A percentile compares a stretch with the other conserved stretches of the same genome.
phyloP scores from a whole-genome alignment of 371 early-diverging fungal genomes.

The Apophysomyces sp. region DNA sequence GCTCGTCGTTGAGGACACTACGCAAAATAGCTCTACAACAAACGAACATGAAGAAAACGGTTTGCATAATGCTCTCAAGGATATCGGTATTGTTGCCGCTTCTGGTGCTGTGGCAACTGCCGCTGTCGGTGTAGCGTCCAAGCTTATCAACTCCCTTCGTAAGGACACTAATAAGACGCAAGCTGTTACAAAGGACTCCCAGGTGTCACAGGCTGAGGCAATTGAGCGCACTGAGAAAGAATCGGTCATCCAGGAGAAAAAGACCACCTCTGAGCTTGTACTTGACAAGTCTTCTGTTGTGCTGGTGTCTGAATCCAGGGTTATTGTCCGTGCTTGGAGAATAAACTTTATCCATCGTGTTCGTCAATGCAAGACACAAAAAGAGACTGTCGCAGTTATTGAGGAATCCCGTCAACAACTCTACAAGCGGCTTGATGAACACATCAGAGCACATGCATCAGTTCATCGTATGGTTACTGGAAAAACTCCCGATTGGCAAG shows the following conservation, averaged over 20 bases:
- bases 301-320: constrained; percentile 20
- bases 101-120: not conserved
- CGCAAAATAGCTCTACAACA: not conserved
- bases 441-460: constrained; percentile 27
- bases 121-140: not conserved
- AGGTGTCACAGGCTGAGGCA: too few relatives aligned
- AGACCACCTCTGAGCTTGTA: not conserved
- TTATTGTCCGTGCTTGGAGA: constrained; percentile 38
- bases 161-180: not conserved
- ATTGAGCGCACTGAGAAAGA: too few relatives aligned
- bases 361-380: constrained; percentile 29
- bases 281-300: not conserved
- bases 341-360: constrained; percentile 31
- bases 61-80: constrained; percentile 1
- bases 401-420: constrained; percentile 32
- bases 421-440: constrained; percentile 32
- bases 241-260: too few relatives aligned
- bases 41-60: constrained; percentile 16
- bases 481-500: constrained; percentile 26
- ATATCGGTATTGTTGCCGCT: constrained; percentile 6
- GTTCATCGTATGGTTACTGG: constrained; percentile 20
- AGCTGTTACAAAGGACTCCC: too few relatives aligned
- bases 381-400: constrained; percentile 20
- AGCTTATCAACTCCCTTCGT: not conserved
- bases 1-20: constrained; percentile 14